These are phyloP conservation scores for Truncatella angustata DNA, from an alignment of 2,329 filamentous ascomycete species.

Conservation along the genomic window DNA sequence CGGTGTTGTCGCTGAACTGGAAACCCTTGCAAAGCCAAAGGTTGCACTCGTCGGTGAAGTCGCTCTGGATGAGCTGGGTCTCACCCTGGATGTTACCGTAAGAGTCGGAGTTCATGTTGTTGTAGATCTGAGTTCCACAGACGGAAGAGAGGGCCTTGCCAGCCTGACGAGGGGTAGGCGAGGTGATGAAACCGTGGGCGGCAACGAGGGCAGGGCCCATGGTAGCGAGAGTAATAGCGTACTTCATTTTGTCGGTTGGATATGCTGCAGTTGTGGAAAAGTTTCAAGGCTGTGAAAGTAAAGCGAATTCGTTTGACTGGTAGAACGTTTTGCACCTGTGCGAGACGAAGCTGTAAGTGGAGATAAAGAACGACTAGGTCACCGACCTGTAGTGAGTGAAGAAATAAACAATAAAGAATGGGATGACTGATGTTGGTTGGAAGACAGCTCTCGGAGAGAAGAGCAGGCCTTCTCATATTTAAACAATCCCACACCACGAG, in stretches of 20 bases:
- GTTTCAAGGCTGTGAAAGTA: not conserved
- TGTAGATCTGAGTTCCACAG: conserved; percentile 53
- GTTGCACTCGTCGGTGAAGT: conserved; percentile 49
- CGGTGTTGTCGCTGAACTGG: conserved; percentile 53
- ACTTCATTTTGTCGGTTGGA: conserved; percentile 16
- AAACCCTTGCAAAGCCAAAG: conserved; percentile 58
- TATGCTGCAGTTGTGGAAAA: not conserved
- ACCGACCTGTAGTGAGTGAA: conserved; percentile 14
- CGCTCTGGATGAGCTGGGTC: conserved; percentile 48
- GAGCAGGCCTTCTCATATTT: conserved; percentile 5
- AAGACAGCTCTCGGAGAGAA: not conserved
- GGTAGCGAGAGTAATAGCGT: conserved; percentile 10
- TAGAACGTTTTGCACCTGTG: conserved; percentile 8
- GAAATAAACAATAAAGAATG: conserved; percentile 9
- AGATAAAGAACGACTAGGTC: conserved; percentile 14
- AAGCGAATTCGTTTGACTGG: conserved; percentile 1
- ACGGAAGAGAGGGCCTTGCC: conserved; percentile 48
- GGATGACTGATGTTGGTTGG: conserved; percentile 7
- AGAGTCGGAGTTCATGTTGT: conserved; percentile 50
- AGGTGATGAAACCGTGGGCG: conserved; percentile 52
- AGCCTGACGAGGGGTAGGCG: conserved; percentile 46
- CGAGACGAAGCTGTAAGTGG: conserved; percentile 5
- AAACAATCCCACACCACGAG: not conserved
- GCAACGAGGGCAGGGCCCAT: conserved; percentile 36
- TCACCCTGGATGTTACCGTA: conserved; percentile 54